Evolutionary conservation across 1,284 basidiomycete species (phyloP), one percentile per base, ranked within the genome.

Genomic region (Irpex sp.): DNA sequence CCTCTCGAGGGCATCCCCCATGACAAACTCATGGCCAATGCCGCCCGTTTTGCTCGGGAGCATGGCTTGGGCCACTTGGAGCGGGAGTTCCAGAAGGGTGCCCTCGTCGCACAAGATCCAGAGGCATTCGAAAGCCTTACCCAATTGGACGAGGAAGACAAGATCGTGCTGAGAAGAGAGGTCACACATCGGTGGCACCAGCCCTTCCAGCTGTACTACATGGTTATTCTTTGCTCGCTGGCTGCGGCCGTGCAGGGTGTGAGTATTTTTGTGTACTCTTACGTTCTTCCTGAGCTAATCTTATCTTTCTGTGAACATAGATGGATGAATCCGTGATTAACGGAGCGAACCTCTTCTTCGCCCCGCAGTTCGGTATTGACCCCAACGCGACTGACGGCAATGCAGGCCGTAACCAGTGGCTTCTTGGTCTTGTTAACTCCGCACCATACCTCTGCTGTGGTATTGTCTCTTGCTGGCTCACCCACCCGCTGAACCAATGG

Each of bases 391-490:
- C 19, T 0, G 62, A 64, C 15, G 63, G 55, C 2, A 67, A 73
- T 52, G 66, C 61, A 13, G 70, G 74, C 55, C 76, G 77, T 26
- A 82, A 91, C 71, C 79, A 84, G 62, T 93, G 89, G 89, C 66
- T 93, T 1, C 79, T 91, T 34, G 92, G 92, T 51, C 75, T 92
- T 36, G 83, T 94, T 64, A 93, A 92, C 71, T 83, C 87, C 11
- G 88, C 88, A 0, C 90, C 90, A 17, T 93, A 93, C 76, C 80
- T 89, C 69, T 85, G 69, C 86, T 84, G 47, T 67, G 85, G 82
- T 17, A 66, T 85, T 34, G 66, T 87, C 21, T 79, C 84, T 9
- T 88, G 84, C 74, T 92, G 89, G 90, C 73, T 92, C 57, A 89
- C 89, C 0, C 86, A 87, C 56, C 92, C 91, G 5, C 77, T 93